Percentiles rank a stretch among this genome's conserved stretches.
phyloP scores from a whole-genome alignment of 2,329 filamentous ascomycete genomes.

The Alternaria arbusti region DNA sequence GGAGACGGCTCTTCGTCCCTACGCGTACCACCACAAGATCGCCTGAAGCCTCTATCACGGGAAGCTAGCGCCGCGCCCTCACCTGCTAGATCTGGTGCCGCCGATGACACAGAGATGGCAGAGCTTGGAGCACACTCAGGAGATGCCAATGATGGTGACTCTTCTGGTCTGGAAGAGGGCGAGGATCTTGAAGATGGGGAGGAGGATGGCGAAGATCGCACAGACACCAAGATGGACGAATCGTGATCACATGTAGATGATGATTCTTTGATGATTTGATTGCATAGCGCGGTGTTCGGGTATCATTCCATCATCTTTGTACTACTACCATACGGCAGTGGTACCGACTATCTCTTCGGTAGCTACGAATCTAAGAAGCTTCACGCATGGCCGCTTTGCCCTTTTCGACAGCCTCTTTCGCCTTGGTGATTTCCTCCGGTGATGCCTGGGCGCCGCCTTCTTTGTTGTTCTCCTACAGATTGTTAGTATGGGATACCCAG shows the following conservation, averaged over 20 bases:
- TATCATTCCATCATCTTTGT: conserved; percentile 13
- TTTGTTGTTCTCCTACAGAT: conserved; percentile 50
- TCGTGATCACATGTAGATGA: conserved; percentile 21
- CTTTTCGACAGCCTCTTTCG: conserved; percentile 49
- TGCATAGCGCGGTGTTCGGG: conserved; percentile 47
- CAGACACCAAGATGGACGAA: conserved; percentile 38
- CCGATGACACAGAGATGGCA: conserved; percentile 41
- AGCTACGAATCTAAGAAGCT: conserved; percentile 20
- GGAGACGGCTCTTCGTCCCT: conserved; percentile 37
- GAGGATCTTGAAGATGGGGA: conserved; percentile 42
- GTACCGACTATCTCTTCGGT: not conserved
- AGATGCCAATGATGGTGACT: conserved; percentile 38
- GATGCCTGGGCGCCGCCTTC: conserved; percentile 46
- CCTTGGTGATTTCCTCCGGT: conserved; percentile 55
- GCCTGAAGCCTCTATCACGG: conserved; percentile 40
- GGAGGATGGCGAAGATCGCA: conserved; percentile 32
- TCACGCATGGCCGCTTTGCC: conserved; percentile 50
- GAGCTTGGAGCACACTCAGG: conserved; percentile 31
- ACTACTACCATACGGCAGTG: not conserved
- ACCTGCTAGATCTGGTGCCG: conserved; percentile 29
- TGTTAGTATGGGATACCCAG: not conserved
- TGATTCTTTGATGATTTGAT: conserved; percentile 1
- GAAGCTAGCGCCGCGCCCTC: conserved; percentile 36
- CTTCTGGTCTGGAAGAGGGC: conserved; percentile 41
- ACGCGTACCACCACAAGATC: conserved; percentile 40